Base-by-base conservation (phyloP, 2,329 filamentous ascomycete species). In the Dactylellina cionopaga region DNA sequence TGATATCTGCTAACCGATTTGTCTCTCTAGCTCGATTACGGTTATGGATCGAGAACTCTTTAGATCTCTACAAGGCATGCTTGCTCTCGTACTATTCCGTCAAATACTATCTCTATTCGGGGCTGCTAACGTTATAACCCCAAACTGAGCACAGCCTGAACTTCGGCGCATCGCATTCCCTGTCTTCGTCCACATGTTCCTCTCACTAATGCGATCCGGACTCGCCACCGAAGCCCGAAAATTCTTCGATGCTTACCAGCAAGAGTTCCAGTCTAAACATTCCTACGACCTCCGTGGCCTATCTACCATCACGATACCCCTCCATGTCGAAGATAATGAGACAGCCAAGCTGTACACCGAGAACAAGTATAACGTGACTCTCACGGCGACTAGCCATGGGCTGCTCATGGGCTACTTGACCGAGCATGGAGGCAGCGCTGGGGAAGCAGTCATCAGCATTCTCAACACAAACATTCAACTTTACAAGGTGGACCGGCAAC, bases 51-150 rank as follows among this genome's bases (percentile, higher is more conserved):
- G 92, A 97, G 75, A 92, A 94, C 76, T 93, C 92, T 69, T 84
- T 99, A 22, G 94, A 98, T 75, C 86, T 98, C 25, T 98, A 98
- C 85, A 96, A 96, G 84, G 91, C 90, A 80, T 77, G 51, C n/a
- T 17, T 22, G 17, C 11, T 17, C 29, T 27, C 33, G n/a, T n/a
- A n/a, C n/a, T n/a, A n/a, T n/a, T n/a, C n/a, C n/a, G n/a, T n/a
- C n/a, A n/a, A n/a, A n/a, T 27, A 51, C 19, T 6, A 9, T 17
- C 27, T 29, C 47, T 0, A 15, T 3, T 33, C 37, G 29, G 77
- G 39, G 76, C 64, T 43, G 27, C 19, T 55, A n/a, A 33, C 29
- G 41, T 5, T 33, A 64, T n/a, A n/a, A n/a, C n/a, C n/a, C n/a
- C n/a, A 78, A 52, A n/a, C 1, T 44, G 72, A 22, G 63, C 69